These are phyloP conservation scores for Astragalus membranaceus DNA, from an alignment of 306 rosid species.

Conservation along the genomic window DNA sequence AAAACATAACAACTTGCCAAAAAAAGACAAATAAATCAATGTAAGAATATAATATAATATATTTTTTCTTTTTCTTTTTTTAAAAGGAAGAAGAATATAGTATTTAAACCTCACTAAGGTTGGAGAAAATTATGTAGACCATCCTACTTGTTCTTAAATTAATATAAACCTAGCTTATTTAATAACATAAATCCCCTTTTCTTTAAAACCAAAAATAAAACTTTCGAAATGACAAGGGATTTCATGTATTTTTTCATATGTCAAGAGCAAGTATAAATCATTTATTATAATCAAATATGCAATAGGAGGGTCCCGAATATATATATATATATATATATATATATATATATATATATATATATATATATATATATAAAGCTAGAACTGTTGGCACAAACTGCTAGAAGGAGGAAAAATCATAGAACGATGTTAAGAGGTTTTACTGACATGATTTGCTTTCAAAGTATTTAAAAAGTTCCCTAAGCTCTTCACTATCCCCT, in stretches of 20 bases:
- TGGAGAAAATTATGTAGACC: not conserved
- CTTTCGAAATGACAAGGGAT: not conserved
- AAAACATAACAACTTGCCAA: constrained; percentile 1
- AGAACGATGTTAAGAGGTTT: not conserved
- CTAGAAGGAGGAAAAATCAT: constrained; percentile 13
- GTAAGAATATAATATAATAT: too few relatives aligned
- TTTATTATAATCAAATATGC: constrained; percentile 3
- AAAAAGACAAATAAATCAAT: not conserved
- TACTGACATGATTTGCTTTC: constrained; percentile 81
- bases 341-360: too few relatives aligned
- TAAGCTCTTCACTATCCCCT: constrained; percentile 85
- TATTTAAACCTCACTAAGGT: not conserved
- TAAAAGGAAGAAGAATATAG: not conserved
- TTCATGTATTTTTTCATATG: not conserved
- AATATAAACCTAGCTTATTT: not conserved
- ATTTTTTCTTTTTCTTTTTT: too few relatives aligned
- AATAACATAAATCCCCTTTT: not conserved
- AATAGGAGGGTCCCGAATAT: constrained; percentile 6
- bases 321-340: too few relatives aligned
- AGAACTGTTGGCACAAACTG: not conserved
- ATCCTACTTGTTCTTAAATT: not conserved
- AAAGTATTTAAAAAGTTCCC: constrained; percentile 64
- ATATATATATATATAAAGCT: too few relatives aligned
- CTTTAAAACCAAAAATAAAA: constrained; percentile 1
- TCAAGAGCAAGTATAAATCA: not conserved